A percentile compares a stretch with the other conserved stretches of the same genome.
Evolutionary conservation across 495 filamentous ascomycete genomes (phyloP).

Genomic region (Evansstolkia leycettana): DNA sequence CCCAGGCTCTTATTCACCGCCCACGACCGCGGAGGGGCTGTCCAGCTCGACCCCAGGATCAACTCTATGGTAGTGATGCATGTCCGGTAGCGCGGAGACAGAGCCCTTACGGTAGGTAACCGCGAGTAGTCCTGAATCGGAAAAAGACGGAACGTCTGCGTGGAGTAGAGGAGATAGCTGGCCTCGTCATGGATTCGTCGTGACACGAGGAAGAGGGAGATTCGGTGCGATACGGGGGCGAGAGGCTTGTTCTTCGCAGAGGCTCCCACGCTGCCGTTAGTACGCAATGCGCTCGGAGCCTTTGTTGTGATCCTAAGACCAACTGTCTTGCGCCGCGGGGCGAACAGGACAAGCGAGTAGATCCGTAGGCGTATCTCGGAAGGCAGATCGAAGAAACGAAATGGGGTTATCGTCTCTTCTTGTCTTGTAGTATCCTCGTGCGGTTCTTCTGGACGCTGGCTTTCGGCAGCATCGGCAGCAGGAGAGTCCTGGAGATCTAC

Average conservation of each 20-base stretch:
- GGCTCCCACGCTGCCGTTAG: constrained; percentile 50
- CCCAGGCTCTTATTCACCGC: constrained; percentile 53
- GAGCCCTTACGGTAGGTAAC: constrained; percentile 32
- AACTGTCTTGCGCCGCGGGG: constrained; percentile 23
- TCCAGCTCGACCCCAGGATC: constrained; percentile 74
- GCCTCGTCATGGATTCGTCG: constrained; percentile 59
- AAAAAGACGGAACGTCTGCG: constrained; percentile 67
- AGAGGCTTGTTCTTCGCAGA: constrained; percentile 55
- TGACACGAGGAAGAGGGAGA: constrained; percentile 51
- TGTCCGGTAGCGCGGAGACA: constrained; percentile 49
- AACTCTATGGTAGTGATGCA: constrained; percentile 60
- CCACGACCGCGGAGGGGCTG: constrained; percentile 60
- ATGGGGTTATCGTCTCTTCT: constrained; percentile 22
- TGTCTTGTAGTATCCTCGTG: constrained; percentile 4
- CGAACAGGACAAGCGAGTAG: constrained; percentile 50
- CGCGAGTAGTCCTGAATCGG: constrained; percentile 59
- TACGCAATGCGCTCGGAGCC: constrained; percentile 11
- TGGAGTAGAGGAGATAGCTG: constrained; percentile 60
- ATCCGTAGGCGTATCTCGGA: constrained; percentile 64
- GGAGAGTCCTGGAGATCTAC: constrained; percentile 5
- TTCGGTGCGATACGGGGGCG: constrained; percentile 31
- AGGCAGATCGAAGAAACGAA: constrained; percentile 68
- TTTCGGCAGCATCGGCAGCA: neutral
- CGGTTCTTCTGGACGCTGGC: constrained; percentile 9
- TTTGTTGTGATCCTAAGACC: no score